phyloP scores from a whole-genome alignment of 768 basidiomycete species.

The Mrakia gelida region DNA sequence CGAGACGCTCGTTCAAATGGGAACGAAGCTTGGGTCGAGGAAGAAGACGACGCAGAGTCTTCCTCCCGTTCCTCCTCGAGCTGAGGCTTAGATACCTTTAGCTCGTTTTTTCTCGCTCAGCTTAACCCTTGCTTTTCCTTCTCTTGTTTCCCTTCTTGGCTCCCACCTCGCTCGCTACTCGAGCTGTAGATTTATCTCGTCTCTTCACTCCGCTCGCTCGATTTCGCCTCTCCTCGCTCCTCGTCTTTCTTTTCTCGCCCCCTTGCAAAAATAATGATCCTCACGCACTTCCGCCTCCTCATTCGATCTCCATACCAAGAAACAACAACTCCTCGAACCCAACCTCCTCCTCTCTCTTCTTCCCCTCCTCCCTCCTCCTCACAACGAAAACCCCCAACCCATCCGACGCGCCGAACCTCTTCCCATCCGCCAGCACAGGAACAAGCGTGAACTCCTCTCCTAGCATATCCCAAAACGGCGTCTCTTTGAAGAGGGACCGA shows the following conservation, averaged over 20 bases:
- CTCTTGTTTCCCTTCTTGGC: neutral
- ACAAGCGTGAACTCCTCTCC: neutral
- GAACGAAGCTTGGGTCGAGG: constrained; percentile 52
- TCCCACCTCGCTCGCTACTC: neutral
- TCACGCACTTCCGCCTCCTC: neutral
- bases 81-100: neutral
- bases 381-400: neutral
- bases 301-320: neutral
- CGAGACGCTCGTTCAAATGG: constrained; percentile 82
- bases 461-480: constrained; percentile 21
- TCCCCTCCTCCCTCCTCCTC: neutral
- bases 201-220: neutral
- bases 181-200: neutral
- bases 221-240: neutral
- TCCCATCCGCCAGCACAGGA: neutral
- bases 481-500: neutral
- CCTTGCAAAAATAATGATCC: neutral
- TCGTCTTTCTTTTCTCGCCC: neutral
- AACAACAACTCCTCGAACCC: constrained; percentile 24
- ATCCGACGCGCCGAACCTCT: neutral
- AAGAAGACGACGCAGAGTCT: neutral
- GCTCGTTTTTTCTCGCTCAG: neutral
- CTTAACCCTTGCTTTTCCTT: neutral
- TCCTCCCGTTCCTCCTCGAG: neutral
- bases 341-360: neutral